These are phyloP conservation scores for Microsporum ferrugineum DNA, from an alignment of 2,329 filamentous ascomycete species.

Conservation along the genomic window DNA sequence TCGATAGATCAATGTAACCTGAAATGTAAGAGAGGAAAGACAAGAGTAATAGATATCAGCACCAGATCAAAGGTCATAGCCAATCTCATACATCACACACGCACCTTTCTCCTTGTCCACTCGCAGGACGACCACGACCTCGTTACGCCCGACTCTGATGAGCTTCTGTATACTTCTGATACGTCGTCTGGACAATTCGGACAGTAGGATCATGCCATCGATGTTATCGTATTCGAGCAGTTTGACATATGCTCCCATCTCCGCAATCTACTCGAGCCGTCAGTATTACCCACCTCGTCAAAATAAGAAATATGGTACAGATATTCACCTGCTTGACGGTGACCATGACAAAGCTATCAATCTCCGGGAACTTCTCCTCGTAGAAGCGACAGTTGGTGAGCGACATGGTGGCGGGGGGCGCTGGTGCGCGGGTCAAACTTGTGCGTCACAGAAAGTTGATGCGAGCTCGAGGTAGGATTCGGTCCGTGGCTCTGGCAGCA, in stretches of 20 bases:
- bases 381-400: conserved; percentile 95
- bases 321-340: conserved; percentile 90
- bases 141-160: conserved; percentile 93
- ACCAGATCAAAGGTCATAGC: conserved; percentile 13
- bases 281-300: neutral
- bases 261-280: conserved; percentile 60
- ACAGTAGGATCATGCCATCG: conserved; percentile 98
- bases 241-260: conserved; percentile 99
- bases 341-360: conserved; percentile 99
- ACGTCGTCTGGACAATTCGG: conserved; percentile 92
- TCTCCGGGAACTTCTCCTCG: conserved; percentile 94
- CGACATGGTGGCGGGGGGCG: conserved; percentile 58
- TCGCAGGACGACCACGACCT: conserved; percentile 95
- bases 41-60: neutral
- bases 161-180: conserved; percentile 98
- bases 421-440: neutral
- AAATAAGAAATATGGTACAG: neutral
- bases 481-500: neutral
- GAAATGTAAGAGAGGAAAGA: conserved; percentile 2
- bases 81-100: conserved; percentile 14
- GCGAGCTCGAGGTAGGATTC: neutral
- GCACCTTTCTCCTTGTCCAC: conserved; percentile 97
- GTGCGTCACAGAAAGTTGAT: neutral
- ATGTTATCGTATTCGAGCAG: conserved; percentile 99
- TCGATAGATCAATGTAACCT: conserved; percentile 97